Base-by-base conservation (phyloP, 2,329 filamentous ascomycete species). In the Tolypocladium tropicale region DNA sequence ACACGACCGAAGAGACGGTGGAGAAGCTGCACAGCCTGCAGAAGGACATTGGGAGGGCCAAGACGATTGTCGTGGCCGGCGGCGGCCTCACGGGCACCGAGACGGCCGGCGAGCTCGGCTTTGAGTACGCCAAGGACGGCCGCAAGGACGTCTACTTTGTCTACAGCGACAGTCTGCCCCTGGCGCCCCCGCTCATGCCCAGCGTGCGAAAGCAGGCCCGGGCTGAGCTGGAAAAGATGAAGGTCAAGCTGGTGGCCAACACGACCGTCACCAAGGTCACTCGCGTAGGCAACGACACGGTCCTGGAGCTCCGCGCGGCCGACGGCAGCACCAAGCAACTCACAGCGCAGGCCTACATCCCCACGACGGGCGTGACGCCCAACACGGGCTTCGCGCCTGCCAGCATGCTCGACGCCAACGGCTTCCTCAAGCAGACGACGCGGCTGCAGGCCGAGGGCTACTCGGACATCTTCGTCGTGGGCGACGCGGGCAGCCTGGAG, bases 31-130 rank as follows among this genome's bases (percentile, higher is more conserved):
- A 69, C 32, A 54, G 60, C 21, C 61, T 75, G 37, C 73, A 72
- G 28, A 39, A 64, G 2, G 62, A 69, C 49, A 72, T 83, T 59
- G 62, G 67, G 14, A 59, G 63, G 11, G 78, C 79, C 16, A 67
- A 72, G 56, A 74, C 72, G 30, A 75, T 82, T 57, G 76, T 82
- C 53, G 69, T 82, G 4, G 78, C 72, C 18, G 79, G 80, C 39
- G 79, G 74, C 10, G 79, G 79, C 25, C 52, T 71, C 23, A 81
- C 78, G 0, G 79, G 79, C 25, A 65, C 76, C 34, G 79, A 82
- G 65, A 68, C 76, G 10, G 74, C 73, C 5, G 79, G 75, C 41
- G 79, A 82, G 67, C 72, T 82, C 30, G 79, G 72, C 10, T 71
- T 71, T 21, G 72, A 74, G 61, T 81, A 77, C 61, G 72, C 70